A percentile compares a stretch with the other conserved stretches of the same genome.
Evolutionary conservation across 768 basidiomycete species (phyloP).

Genomic region (Lepiota venenata): DNA sequence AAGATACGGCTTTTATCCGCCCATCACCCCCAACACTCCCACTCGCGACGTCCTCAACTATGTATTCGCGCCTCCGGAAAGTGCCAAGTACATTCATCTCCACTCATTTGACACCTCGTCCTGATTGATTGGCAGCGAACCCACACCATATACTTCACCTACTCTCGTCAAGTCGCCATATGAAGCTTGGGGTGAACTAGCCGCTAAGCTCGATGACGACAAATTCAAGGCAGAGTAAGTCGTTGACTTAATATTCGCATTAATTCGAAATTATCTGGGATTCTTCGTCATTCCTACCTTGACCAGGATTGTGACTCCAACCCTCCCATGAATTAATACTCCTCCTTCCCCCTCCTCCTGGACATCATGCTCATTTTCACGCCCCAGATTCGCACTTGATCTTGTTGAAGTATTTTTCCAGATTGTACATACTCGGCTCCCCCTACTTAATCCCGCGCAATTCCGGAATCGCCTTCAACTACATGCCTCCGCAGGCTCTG

Average conservation of each 20-base stretch:
- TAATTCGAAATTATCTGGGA: slow-evolving; percentile 23
- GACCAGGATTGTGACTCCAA: neutral
- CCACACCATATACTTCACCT: slow-evolving; percentile 28
- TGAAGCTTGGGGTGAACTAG: slow-evolving; percentile 73
- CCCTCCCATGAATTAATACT: slow-evolving; percentile 11
- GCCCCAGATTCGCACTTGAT: slow-evolving; percentile 80
- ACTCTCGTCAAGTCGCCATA: slow-evolving; percentile 45
- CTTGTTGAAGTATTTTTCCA: slow-evolving; percentile 95
- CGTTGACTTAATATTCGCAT: slow-evolving; percentile 21
- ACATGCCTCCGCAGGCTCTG: slow-evolving; percentile 25
- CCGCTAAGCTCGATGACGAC: slow-evolving; percentile 68
- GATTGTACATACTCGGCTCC: slow-evolving; percentile 84
- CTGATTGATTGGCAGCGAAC: slow-evolving; percentile 31
- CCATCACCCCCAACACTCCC: slow-evolving; percentile 53
- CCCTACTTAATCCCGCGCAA: slow-evolving; percentile 79
- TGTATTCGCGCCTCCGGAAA: slow-evolving; percentile 74
- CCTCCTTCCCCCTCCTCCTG: slow-evolving; percentile 15
- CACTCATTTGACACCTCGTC: slow-evolving; percentile 13
- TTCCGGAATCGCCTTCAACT: slow-evolving; percentile 72
- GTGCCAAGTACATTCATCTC: slow-evolving; percentile 35
- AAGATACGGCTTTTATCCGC: slow-evolving; percentile 48
- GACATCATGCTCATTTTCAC: slow-evolving; percentile 13
- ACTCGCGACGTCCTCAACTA: slow-evolving; percentile 67
- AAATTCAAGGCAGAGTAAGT: slow-evolving; percentile 82
- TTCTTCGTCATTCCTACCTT: slow-evolving; percentile 4